Evolutionary conservation across 345 rosid species (phyloP), one percentile per base, ranked within the genome.

Genomic region (Boechera stricta): DNA sequence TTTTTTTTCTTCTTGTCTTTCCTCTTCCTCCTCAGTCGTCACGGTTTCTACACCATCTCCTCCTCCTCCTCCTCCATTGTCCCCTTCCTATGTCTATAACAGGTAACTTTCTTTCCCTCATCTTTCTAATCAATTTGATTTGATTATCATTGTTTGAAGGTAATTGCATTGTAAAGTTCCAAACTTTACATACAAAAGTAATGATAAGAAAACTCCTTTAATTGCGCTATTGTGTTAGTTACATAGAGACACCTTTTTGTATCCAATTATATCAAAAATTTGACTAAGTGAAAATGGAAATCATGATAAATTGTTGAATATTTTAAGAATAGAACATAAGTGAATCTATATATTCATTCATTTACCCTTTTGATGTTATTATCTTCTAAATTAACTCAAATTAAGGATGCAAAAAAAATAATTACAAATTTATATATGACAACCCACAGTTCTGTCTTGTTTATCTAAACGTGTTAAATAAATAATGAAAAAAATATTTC

Each of bases 181-280:
- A 39, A 41, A 67, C 52, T 60, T 72, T 71, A 39, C 81, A 56
- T 64, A 0, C 54, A 44, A 61, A 35, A 42, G 15, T 13, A 9
- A 64, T 64, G 76, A 71, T 73, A 79, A 54, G 59, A 15, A 10
- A 18, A n/a, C 39, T 73, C 90, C 87, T 79, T 83, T 87, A 76
- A 88, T 91, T 86, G 88, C 91, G 91, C 79, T 84, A 56, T 79
- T 76, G 42, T 60, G 73, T 51, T 66, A 33, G 69, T 51, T 52
- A 47, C 57, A 65, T 51, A 41, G 16, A 21, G 42, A 48, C 38
- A 67, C 51, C 67, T 74, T 80, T 72, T 81, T 80, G 77, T 54
- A 58, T 67, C 69, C 41, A 82, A 82, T 87, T 10, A 82, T 83
- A 76, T 36, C 55, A 67, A 77, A 62, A 62, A 18, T 51, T 51